Evolutionary conservation across 371 early-diverging fungal species (phyloP), one percentile per base, ranked within the genome.

Genomic region (Haplosporangium sp.): DNA sequence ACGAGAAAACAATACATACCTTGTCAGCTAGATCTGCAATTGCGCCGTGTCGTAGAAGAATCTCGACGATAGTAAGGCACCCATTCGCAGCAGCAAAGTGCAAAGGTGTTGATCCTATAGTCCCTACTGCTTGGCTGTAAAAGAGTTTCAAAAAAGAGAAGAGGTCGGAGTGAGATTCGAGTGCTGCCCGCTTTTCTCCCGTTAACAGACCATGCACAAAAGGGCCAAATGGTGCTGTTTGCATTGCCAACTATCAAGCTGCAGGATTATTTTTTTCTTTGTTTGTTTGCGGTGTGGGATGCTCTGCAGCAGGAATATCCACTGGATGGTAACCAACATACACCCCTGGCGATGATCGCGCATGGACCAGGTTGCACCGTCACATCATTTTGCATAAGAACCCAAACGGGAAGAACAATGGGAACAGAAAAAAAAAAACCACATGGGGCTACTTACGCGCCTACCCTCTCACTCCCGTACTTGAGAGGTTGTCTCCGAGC

Each of bases 51-150:
- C 85, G 74, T 42, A 92, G 81, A 43, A 92, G 79, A 7, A 87
- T 74, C 53, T 89, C 89, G 0, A 88, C 88, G 36, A 88, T 85
- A 42, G 81, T 81, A 0, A 80, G 64, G 66, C 87, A 88, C 12
- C 89, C 88, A 64, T 91, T 91, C 21, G 93, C 93, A 55, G 90
- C 89, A 12, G 93, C 93, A 77, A 90, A 90, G 73, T 92, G 93
- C 43, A 92, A 62, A n/a, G 93, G 89, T 9, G 93, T 92, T 12
- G 90, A 90, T 8, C 91, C 91, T 48, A 80, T 87, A 16, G 86
- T 84, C 2, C 85, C 85, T 10, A 77, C 76, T 0, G 71, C 54
- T 47, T 73, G 66, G 52, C 73, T 73, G 38, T 20, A 54, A 42
- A 21, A 56, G 12, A 41, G 29, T 46, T 40, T 12, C 37, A 16